Conservation (phyloP, 495 filamentous ascomycete species). For the Aspergillus funiculosus region DNA sequence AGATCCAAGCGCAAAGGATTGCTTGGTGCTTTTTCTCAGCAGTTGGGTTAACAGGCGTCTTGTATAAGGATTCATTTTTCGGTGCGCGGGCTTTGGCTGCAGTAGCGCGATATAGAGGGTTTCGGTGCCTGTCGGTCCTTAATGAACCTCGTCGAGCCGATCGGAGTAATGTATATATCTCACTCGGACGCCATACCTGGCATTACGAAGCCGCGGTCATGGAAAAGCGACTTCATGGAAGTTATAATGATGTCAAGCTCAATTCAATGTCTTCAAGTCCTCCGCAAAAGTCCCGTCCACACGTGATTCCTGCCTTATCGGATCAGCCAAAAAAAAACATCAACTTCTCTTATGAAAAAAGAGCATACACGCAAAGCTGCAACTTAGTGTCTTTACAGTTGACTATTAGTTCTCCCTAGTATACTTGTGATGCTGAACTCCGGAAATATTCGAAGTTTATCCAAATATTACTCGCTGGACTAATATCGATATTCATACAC, state of each 20-base stretch:
- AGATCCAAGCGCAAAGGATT: slow-evolving; percentile 11
- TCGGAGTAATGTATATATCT: too few relatives aligned
- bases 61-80: slow-evolving; percentile 31
- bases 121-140: too few relatives aligned
- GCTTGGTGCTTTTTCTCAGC: slow-evolving; percentile 23
- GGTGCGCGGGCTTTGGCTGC: too few relatives aligned
- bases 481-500: slow-evolving; percentile 22
- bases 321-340: neutral
- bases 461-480: neutral
- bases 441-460: neutral
- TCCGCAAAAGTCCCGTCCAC: slow-evolving; percentile 28
- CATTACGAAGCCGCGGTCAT: too few relatives aligned
- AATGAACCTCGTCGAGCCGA: too few relatives aligned
- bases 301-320: slow-evolving; percentile 33
- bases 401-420: neutral
- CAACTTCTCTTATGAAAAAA: too few relatives aligned
- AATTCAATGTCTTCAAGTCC: slow-evolving; percentile 17
- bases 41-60: slow-evolving; percentile 33
- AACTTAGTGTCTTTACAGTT: neutral
- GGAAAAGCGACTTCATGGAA: neutral
- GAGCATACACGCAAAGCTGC: too few relatives aligned
- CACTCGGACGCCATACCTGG: too few relatives aligned
- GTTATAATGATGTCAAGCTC: neutral
- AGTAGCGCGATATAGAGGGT: too few relatives aligned
- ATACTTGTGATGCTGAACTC: neutral